Evolutionary conservation across 305 asterid species (phyloP).

Genomic region (Fraxinus nigra): DNA sequence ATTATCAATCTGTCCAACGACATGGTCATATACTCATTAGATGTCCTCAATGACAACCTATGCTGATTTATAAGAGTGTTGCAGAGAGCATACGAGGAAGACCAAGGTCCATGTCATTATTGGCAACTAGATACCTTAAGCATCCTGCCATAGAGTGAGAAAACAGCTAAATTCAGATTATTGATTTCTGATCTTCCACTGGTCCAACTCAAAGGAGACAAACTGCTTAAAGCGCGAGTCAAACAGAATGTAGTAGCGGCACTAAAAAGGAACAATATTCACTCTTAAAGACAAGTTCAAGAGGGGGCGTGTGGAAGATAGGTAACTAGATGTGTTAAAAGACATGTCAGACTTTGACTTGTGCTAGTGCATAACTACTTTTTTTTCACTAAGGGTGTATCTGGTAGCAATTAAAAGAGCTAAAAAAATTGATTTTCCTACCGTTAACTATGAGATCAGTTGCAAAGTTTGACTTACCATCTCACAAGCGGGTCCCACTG

Average conservation of each 20-base stretch:
- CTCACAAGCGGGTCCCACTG: no score
- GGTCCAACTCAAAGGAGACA: neutral
- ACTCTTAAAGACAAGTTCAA: neutral
- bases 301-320: neutral
- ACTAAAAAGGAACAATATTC: neutral
- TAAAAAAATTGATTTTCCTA: no score
- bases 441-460: no score
- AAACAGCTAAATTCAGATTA: neutral
- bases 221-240: neutral
- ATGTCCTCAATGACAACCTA: neutral
- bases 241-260: neutral
- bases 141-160: neutral
- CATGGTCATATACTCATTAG: neutral
- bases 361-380: neutral
- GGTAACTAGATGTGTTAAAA: neutral
- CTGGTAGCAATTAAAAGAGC: no score
- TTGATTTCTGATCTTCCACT: slow-evolving; percentile 1
- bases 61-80: neutral
- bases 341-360: neutral
- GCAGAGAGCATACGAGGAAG: neutral
- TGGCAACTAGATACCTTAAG: neutral
- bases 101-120: neutral
- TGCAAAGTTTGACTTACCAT: no score
- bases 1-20: neutral
- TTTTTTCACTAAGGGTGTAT: neutral